Percentiles rank a stretch among this genome's conserved stretches.
These are phyloP conservation scores for Limtongia smithiae DNA, from an alignment of 805 yeast genomes.

Conservation along the genomic window DNA sequence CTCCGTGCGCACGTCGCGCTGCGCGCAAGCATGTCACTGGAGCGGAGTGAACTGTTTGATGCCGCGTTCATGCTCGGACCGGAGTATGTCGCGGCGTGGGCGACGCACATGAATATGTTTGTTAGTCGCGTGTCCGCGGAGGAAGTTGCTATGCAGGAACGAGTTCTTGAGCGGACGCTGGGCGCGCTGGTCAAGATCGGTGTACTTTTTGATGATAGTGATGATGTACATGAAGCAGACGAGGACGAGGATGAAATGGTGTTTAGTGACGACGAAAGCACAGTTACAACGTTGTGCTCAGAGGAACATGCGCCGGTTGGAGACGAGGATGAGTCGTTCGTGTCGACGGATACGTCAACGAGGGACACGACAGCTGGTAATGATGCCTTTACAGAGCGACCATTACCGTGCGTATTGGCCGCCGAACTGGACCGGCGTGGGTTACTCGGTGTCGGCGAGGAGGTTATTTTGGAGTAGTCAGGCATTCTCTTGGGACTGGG, in stretches of 20 bases:
- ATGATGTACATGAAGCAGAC: too few species aligned
- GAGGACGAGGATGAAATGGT: too few species aligned
- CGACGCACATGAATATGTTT: background rate
- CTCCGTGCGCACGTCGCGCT: background rate
- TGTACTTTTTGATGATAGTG: background rate
- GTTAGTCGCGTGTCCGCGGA: background rate
- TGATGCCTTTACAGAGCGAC: too few species aligned
- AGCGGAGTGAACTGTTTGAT: background rate
- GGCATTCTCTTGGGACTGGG: too few species aligned
- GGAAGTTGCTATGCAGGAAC: background rate
- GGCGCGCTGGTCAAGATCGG: background rate
- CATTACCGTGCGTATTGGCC: background rate
- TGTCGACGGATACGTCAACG: too few species aligned
- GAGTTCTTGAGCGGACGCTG: background rate
- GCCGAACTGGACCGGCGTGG: background rate
- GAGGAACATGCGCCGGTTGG: background rate
- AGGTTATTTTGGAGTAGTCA: background rate
- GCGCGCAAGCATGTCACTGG: background rate
- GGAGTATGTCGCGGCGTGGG: conserved; percentile 6
- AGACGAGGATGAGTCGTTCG: too few species aligned
- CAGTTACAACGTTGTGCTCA: too few species aligned
- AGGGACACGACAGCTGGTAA: too few species aligned
- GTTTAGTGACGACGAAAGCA: too few species aligned
- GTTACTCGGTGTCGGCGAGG: background rate
- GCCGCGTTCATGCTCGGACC: conserved; percentile 4